Base-by-base conservation (phyloP, 2,329 filamentous ascomycete genomes). In the Colletotrichum tropicicola region DNA sequence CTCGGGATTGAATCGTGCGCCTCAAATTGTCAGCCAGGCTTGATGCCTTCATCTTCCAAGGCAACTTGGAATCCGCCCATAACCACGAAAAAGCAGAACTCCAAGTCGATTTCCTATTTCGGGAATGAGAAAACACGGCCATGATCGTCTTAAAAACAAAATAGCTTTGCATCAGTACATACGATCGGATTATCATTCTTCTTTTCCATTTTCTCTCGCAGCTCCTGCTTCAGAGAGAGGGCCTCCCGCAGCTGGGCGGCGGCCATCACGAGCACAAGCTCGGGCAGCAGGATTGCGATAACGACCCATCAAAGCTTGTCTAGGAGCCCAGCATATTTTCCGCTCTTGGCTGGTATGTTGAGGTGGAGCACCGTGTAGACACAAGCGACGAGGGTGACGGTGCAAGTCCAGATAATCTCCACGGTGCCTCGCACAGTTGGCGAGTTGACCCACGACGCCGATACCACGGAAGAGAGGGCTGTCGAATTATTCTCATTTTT, bases 291-390 rank as follows among this genome's bases (percentile, higher is more conserved):
- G 2, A 79, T 68, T 0, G 72, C 73, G 0, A 75, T 57, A 0
- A 74, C 5, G 9, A 73, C 69, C 77, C 76, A 79, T 44, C 65
- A 65, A 5, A 70, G 13, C 60, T 76, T 74, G 9, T 62, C 62
- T 6, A 49, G 17, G 2, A 68, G 6, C 10, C 9, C 63, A 7
- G 9, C 53, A 23, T 21, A 68, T 45, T 55, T 55, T 54, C 13
- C 57, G 17, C 1, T 54, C 57, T 44, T 56, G 43, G 41, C 45
- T 13, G 75, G 75, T n/a, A 81, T 70, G 43, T 80, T 79, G 4
- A 79, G 68, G 57, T 80, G 77, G 3, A 81, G 57, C 2, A 76
- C 75, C 4, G 74, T 73, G 66, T 74, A 79, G 6, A 78, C 74
- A 65, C 76, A 80, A 0, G 77, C 69, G 3, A 72, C 53, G 0